Percentiles rank a stretch among this genome's conserved stretches.
Evolutionary conservation across 176 grass and related monocot genomes (phyloP).

Genomic region (Paspalum vaginatum): DNA sequence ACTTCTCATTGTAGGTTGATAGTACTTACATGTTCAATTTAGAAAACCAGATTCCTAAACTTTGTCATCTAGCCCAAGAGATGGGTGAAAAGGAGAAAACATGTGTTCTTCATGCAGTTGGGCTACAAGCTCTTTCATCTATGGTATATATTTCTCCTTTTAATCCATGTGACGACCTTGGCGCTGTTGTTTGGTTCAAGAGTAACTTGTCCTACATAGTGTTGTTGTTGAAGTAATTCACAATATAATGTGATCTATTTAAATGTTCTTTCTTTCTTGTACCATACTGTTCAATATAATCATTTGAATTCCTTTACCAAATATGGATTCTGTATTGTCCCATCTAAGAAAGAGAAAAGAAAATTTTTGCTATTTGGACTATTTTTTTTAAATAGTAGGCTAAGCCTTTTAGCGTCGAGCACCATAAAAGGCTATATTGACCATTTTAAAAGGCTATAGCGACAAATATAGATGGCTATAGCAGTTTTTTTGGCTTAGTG

Average conservation of each 20-base stretch:
- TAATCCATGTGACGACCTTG: neutral
- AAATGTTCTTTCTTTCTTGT: neutral
- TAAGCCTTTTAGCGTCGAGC: too few relatives aligned
- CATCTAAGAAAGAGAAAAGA: neutral
- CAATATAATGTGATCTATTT: constrained; percentile 1
- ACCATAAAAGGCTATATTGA: too few relatives aligned
- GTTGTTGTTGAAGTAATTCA: neutral
- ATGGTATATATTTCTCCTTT: constrained; percentile 62
- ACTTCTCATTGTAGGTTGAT: constrained; percentile 65
- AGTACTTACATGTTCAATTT: constrained; percentile 97
- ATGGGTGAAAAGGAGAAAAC: constrained; percentile 71
- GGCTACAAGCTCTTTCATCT: constrained; percentile 90
- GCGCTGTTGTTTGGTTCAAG: constrained; percentile 14
- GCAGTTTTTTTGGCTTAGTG: too few relatives aligned
- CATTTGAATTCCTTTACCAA: constrained; percentile 23
- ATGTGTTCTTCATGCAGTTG: constrained; percentile 63
- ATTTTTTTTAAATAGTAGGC: too few relatives aligned
- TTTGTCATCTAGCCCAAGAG: constrained; percentile 80
- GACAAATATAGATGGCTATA: too few relatives aligned
- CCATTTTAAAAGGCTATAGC: too few relatives aligned
- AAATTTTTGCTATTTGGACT: too few relatives aligned
- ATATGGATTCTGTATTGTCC: neutral
- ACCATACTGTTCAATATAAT: constrained; percentile 18
- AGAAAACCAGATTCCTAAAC: constrained; percentile 80
- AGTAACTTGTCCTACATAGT: constrained; percentile 28